Evolutionary conservation across 768 basidiomycete genomes (phyloP).

Genomic region (Candolleomyces efflorescens): DNA sequence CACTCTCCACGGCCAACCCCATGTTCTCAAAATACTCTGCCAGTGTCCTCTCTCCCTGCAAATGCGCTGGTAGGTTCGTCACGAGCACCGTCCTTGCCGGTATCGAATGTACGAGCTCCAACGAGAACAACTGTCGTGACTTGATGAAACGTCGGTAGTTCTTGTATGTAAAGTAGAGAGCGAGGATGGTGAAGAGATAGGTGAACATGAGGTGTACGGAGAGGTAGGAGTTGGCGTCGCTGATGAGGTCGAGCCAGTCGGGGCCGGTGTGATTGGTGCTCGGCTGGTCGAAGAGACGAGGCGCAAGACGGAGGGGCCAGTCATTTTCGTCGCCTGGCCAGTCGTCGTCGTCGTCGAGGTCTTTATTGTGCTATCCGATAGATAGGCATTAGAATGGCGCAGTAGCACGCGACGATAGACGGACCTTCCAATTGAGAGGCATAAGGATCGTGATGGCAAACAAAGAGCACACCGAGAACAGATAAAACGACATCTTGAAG

Average conservation of each 20-base stretch:
- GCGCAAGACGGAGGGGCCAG: constrained; percentile 34
- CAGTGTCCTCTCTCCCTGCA: constrained; percentile 79
- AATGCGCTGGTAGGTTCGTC: constrained; percentile 75
- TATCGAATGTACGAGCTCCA: constrained; percentile 93
- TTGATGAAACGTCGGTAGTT: constrained; percentile 89
- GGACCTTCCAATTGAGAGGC: constrained; percentile 90
- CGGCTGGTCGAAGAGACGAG: constrained; percentile 9
- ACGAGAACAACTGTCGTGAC: constrained; percentile 87
- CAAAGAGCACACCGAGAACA: constrained; percentile 83
- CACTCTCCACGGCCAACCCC: constrained; percentile 86
- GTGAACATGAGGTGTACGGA: constrained; percentile 90
- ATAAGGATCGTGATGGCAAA: constrained; percentile 84
- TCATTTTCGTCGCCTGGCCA: constrained; percentile 39
- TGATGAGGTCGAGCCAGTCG: constrained; percentile 86
- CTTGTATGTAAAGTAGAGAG: constrained; percentile 81
- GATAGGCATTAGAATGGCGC: not conserved
- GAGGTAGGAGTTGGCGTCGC: constrained; percentile 85
- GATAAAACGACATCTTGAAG: constrained; percentile 90
- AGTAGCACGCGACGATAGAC: constrained; percentile 19
- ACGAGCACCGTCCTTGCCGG: constrained; percentile 92
- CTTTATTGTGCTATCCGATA: constrained; percentile 60
- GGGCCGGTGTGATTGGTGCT: constrained; percentile 32
- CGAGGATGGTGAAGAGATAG: constrained; percentile 85
- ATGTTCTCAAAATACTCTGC: constrained; percentile 94
- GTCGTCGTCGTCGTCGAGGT: constrained; percentile 51